Conservation (phyloP, 73 alveolate genomes). For the Tetrahymena borealis region DNA sequence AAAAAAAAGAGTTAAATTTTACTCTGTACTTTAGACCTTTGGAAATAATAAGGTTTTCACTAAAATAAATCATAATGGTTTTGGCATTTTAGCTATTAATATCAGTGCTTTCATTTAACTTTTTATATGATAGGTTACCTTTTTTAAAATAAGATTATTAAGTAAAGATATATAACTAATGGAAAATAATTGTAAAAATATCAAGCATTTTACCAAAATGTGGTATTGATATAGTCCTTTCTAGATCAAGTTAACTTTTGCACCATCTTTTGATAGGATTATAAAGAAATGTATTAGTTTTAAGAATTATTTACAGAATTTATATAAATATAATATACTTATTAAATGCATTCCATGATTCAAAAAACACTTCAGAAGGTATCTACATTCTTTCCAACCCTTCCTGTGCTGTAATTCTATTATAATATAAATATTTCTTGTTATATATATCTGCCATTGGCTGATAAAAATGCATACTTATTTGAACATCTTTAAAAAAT, state of each 20-base stretch:
- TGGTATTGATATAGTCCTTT: constrained; percentile 32
- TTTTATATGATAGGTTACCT: constrained; percentile 20
- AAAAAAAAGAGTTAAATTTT: not conserved
- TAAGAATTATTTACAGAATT: not conserved
- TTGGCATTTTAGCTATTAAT: constrained; percentile 22
- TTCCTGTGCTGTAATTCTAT: not conserved
- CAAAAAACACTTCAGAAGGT: not conserved
- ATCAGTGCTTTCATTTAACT: not conserved
- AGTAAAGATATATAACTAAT: constrained; percentile 11
- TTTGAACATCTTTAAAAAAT: not conserved
- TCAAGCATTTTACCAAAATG: constrained; percentile 6
- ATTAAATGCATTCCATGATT: not conserved
- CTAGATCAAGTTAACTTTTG: constrained; percentile 30
- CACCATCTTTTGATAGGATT: constrained; percentile 28
- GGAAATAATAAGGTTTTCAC: not conserved
- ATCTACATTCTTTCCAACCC: not conserved
- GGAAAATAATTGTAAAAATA: not conserved
- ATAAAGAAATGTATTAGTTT: not conserved
- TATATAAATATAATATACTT: not conserved
- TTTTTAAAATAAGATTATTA: constrained; percentile 1
- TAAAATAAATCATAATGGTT: constrained; percentile 6
- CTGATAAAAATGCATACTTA: not conserved
- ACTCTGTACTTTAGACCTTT: not conserved
- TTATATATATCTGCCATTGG: not conserved
- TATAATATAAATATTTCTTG: not conserved